Evolutionary conservation across 1,139 yeast species (phyloP), one percentile per base, ranked within the genome.

Genomic region (Blastobotrys illinoisensis): DNA sequence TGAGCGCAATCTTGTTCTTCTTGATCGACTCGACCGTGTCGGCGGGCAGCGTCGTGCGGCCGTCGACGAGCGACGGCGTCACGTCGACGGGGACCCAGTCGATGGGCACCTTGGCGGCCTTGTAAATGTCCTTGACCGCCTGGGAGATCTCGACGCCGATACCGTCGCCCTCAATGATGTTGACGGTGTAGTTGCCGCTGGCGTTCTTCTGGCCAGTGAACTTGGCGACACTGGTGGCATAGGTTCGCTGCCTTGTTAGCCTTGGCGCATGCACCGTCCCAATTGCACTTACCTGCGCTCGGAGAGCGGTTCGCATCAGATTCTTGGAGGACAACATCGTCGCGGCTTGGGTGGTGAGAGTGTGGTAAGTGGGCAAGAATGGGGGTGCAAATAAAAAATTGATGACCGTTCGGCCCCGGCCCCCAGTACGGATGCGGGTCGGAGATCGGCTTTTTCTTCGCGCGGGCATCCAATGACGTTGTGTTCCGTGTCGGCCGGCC

Each of bases 111-210:
- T 88, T 76, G 57, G 98, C 98, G 63, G 97, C 97, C 56, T 84
- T 78, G 76, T 88, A 93, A 68, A 91, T 90, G 62, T 86, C 82
- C 79, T 89, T 88, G 65, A 91, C 97, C 53, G 97, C 88, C 70
- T 87, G 82, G 61, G 98, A 88, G 71, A 93, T 93, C 76, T 93
- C 99, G 55, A 86, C 82, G 65, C 99, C 99, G 66, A 93, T 91
- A 79, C 99, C 99, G 71, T 93, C 99, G 75, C 99, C 99, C 77
- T 91, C 97, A 68, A 93, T 93, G 78, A 93, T 79, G 55, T 99
- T 91, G 61, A 93, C 99, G 57, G 90, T 83, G 78, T 85, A 93
- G 70, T 88, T 63, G 50, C 75, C 74, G 56, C 81, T 78, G 53
- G 81, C 74, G 63, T 80, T 80, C 71, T 81, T 81, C 64, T 72